Evolutionary conservation across 331 rosid species (phyloP), one percentile per base, ranked within the genome.

Genomic region (Phaseolus coccineus): DNA sequence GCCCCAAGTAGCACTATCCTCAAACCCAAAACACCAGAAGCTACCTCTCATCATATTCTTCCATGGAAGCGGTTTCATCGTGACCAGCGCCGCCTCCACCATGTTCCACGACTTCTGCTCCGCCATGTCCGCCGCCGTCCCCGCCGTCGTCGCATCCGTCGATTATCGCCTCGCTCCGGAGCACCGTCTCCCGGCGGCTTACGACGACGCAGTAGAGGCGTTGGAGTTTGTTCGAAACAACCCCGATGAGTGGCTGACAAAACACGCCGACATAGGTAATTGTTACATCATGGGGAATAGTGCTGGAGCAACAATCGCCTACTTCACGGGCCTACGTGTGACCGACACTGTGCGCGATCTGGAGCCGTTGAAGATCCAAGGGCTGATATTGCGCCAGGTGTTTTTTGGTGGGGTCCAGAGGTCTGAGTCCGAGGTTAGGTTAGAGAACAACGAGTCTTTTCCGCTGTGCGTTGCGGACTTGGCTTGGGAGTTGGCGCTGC

Each of bases 81-180:
- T 50, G 0, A 0, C 9, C 2, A 57, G 85, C 10, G 80, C 86
- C 0, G 67, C 81, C 25, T n/a, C 81, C 16, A 6, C 85, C 5
- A 0, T 63, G 1, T 77, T 65, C 57, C 86, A 87, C 22, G 69
- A 79, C 2, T 84, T 86, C 14, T 90, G 87, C 40, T 57, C 30
- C 0, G 30, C 48, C 2, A 69, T 87, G 25, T 83, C 84, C 2
- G 7, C 47, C 0, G 3, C 62, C 10, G 79, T 42, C 47, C 13
- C 14, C 0, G 87, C 69, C 2, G 13, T 84, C 4, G 69, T 88
- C 7, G 81, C 66, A 12, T 89, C 91, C 6, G 86, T 85, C 1
- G 82, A 75, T 11, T 87, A 87, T 64, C 85, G 91, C 39, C 88
- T 84, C 2, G 81, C 87, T 6, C 92, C 89, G 35, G 87, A 87